These are phyloP conservation scores for Aphanomyces invadans DNA, from an alignment of 352 stramenopile species.

Conservation along the genomic window DNA sequence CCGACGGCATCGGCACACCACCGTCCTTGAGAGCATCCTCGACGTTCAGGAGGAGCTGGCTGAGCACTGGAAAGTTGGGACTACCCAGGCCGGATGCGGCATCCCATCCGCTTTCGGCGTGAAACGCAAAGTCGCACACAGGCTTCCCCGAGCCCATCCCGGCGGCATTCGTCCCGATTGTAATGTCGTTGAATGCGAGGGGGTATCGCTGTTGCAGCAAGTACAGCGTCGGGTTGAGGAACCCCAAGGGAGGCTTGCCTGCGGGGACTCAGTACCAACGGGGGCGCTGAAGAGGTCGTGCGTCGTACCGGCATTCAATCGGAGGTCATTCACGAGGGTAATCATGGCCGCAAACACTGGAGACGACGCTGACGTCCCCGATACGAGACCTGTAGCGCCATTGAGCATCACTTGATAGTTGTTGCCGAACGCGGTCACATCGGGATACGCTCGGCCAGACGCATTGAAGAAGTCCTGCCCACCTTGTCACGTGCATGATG, in stretches of 20 bases:
- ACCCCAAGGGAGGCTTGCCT: conserved; percentile 74
- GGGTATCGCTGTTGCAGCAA: conserved; percentile 47
- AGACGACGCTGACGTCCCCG: conserved; percentile 80
- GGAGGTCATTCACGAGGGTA: conserved; percentile 79
- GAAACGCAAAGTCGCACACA: conserved; percentile 75
- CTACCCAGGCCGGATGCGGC: conserved; percentile 77
- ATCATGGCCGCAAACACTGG: conserved; percentile 81
- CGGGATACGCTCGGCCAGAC: conserved; percentile 81
- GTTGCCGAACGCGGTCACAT: conserved; percentile 72
- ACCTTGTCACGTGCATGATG: neutral
- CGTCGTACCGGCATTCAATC: conserved; percentile 43
- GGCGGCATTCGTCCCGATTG: conserved; percentile 75
- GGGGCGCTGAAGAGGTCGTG: conserved; percentile 5
- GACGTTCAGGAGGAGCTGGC: conserved; percentile 9
- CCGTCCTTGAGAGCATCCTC: neutral
- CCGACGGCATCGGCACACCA: neutral
- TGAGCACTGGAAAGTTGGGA: conserved; percentile 56
- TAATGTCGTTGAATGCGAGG: conserved; percentile 77
- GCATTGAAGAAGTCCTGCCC: conserved; percentile 41
- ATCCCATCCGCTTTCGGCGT: conserved; percentile 80
- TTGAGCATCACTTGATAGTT: conserved; percentile 62
- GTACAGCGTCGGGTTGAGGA: conserved; percentile 83
- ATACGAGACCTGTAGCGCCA: conserved; percentile 39
- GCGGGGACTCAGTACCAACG: too few species aligned
- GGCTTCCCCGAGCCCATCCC: conserved; percentile 30